Percentiles rank a stretch among this genome's conserved stretches.
phyloP scores from a whole-genome alignment of 345 rosid species.

The Populus tremula region DNA sequence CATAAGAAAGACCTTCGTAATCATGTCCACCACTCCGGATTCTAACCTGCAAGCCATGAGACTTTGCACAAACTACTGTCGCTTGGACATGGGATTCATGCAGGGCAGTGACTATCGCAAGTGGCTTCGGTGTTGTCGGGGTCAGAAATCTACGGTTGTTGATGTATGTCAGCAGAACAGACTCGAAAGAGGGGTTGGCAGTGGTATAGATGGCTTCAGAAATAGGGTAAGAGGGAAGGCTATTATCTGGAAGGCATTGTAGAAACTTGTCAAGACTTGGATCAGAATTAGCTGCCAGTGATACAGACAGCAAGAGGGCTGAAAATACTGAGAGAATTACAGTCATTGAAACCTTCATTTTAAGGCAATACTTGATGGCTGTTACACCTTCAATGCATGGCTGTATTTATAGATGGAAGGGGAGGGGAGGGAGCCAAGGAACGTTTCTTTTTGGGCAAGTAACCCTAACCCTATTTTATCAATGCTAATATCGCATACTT shows the following conservation, averaged over 20 bases:
- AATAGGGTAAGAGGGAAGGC: not conserved
- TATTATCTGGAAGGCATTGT: not conserved
- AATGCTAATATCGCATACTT: not conserved
- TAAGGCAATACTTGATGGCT: not conserved
- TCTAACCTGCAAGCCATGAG: not conserved
- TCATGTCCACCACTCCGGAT: conserved; percentile 14
- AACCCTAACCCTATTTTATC: not conserved
- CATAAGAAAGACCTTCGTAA: conserved; percentile 9
- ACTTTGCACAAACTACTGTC: not conserved
- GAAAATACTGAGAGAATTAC: not conserved
- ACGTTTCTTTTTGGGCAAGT: not conserved
- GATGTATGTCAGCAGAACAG: not conserved
- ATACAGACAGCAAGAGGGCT: not conserved
- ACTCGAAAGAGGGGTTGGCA: not conserved
- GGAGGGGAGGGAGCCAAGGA: not conserved
- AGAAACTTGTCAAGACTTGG: not conserved
- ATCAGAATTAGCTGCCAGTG: not conserved
- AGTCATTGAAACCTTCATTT: not conserved
- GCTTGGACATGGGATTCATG: conserved; percentile 13
- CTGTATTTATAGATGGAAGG: not conserved
- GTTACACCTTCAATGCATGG: not conserved
- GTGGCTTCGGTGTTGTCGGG: not conserved
- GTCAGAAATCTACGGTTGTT: not conserved
- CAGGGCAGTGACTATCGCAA: not conserved
- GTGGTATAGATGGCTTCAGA: not conserved